Conservation (phyloP, 2,329 filamentous ascomycete species). For the Sphaceloma murrayae region DNA sequence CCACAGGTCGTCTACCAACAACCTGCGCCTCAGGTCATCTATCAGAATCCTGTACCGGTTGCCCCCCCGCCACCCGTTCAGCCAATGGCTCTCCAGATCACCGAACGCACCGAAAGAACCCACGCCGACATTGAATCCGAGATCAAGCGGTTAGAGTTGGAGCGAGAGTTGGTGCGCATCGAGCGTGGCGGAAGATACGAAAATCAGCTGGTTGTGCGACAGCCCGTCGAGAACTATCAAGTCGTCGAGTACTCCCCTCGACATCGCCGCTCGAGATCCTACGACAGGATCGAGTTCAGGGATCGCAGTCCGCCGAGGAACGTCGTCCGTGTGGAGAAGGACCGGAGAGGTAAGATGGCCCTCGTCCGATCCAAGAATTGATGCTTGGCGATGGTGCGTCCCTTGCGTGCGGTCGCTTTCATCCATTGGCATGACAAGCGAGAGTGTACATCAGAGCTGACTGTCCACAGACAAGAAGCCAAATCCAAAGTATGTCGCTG, state of each 20-base stretch:
- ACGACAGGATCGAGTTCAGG: constrained; percentile 52
- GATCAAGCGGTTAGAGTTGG: constrained; percentile 60
- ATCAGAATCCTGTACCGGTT: constrained; percentile 24
- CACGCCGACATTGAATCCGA: constrained; percentile 62
- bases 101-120: constrained; percentile 36
- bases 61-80: constrained; percentile 20
- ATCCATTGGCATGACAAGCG: constrained; percentile 15
- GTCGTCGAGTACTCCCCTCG: constrained; percentile 43
- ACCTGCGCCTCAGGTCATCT: constrained; percentile 24
- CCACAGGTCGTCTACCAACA: no score
- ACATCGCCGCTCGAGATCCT: constrained; percentile 33
- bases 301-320: constrained; percentile 40
- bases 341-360: constrained; percentile 93
- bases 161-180: constrained; percentile 49
- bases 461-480: constrained; percentile 29
- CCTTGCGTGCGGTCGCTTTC: constrained; percentile 13
- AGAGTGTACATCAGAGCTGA: constrained; percentile 19
- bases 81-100: constrained; percentile 35
- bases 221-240: constrained; percentile 36
- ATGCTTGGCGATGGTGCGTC: constrained; percentile 35
- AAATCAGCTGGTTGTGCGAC: constrained; percentile 28
- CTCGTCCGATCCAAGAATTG: constrained; percentile 67
- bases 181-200: constrained; percentile 38
- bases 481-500: constrained; percentile 36
- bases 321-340: constrained; percentile 66